These are phyloP conservation scores for Graphilbum ipis-grandicollis DNA, from an alignment of 2,329 filamentous ascomycete genomes.

Conservation along the genomic window DNA sequence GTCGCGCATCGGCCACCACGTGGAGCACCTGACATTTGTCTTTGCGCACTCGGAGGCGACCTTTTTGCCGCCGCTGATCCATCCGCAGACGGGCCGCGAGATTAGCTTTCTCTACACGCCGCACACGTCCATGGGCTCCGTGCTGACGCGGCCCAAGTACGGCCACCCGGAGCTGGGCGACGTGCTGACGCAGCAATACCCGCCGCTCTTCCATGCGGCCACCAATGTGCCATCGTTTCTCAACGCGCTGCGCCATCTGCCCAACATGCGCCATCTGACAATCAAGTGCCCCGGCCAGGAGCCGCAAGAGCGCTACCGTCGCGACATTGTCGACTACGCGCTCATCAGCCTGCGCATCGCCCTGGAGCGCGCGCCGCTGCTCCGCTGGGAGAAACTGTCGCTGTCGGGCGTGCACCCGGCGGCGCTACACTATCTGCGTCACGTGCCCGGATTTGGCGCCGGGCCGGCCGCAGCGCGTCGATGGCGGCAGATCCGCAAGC, in stretches of 20 bases:
- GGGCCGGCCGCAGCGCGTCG: slow-evolving; percentile 53
- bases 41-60: slow-evolving; percentile 63
- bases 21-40: slow-evolving; percentile 62
- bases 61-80: slow-evolving; percentile 69
- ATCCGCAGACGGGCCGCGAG: slow-evolving; percentile 60
- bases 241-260: slow-evolving; percentile 49
- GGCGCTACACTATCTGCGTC: slow-evolving; percentile 62
- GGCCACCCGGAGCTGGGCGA: slow-evolving; percentile 64
- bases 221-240: slow-evolving; percentile 79
- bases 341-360: slow-evolving; percentile 76
- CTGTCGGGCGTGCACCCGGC: slow-evolving; percentile 58
- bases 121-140: slow-evolving; percentile 46
- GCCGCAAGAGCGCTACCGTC: slow-evolving; percentile 50
- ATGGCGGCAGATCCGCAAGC: slow-evolving; percentile 62
- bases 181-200: slow-evolving; percentile 71
- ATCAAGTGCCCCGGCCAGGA: slow-evolving; percentile 62
- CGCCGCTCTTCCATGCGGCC: slow-evolving; percentile 74
- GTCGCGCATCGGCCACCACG: slow-evolving; percentile 58
- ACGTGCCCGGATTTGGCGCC: slow-evolving; percentile 55
- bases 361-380: slow-evolving; percentile 54
- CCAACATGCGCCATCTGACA: slow-evolving; percentile 55
- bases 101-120: slow-evolving; percentile 70
- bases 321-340: slow-evolving; percentile 71
- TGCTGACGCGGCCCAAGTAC: slow-evolving; percentile 55
- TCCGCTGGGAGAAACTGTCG: slow-evolving; percentile 49